A percentile compares a stretch with the other conserved stretches of the same genome.
phyloP scores from a whole-genome alignment of 1,284 basidiomycete species.

The Boletus holoroseus region DNA sequence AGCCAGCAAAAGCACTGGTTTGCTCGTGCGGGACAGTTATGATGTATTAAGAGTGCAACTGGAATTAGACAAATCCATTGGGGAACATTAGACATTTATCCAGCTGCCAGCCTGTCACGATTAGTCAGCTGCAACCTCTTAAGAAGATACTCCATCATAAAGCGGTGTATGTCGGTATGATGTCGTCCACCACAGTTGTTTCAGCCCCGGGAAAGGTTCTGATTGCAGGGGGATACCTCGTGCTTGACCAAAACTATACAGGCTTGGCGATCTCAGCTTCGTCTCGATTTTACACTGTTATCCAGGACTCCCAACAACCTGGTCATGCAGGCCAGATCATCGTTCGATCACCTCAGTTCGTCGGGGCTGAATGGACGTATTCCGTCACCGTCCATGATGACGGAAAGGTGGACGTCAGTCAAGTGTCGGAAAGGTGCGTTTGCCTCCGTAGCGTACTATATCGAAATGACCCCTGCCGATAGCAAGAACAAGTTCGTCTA shows the following conservation, averaged over 20 bases:
- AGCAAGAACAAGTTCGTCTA: constrained; percentile 87
- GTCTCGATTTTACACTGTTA: constrained; percentile 85
- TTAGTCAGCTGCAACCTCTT: constrained; percentile 22
- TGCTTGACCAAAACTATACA: constrained; percentile 78
- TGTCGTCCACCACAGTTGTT: constrained; percentile 56
- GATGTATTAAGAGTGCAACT: constrained; percentile 5
- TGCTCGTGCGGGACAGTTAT: constrained; percentile 46
- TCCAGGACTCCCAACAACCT: constrained; percentile 35
- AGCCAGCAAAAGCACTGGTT: constrained; percentile 88
- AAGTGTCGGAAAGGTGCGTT: constrained; percentile 41
- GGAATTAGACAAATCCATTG: constrained; percentile 3
- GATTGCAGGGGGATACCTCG: constrained; percentile 90
- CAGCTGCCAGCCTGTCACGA: neutral
- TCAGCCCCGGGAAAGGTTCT: constrained; percentile 96
- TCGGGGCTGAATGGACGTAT: constrained; percentile 77
- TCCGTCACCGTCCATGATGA: constrained; percentile 42
- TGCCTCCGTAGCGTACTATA: neutral
- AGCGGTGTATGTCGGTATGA: constrained; percentile 18
- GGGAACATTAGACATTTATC: neutral
- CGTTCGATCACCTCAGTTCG: constrained; percentile 90
- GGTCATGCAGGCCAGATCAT: constrained; percentile 44
- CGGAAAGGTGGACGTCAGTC: constrained; percentile 43
- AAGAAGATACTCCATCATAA: constrained; percentile 1
- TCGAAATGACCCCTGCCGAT: constrained; percentile 12
- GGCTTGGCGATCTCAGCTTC: constrained; percentile 88